These are phyloP conservation scores for Boletellus sp. DNA, from an alignment of 1,284 basidiomycete genomes.

Conservation along the genomic window DNA sequence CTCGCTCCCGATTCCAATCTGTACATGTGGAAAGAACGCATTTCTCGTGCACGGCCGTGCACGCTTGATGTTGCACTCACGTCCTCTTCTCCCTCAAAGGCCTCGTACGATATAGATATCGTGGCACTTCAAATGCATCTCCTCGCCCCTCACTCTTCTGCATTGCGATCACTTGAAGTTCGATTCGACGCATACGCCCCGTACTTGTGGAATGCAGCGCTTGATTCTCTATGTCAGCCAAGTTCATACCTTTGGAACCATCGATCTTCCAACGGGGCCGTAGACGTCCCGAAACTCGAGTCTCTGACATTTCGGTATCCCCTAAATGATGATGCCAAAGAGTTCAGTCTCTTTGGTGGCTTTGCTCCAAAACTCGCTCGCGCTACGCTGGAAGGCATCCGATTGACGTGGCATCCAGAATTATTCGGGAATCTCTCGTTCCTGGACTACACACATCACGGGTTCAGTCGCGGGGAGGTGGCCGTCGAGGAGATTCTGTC, in stretches of 20 bases:
- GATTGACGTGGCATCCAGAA: conserved; percentile 56
- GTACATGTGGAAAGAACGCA: conserved; percentile 57
- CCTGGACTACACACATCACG: conserved; percentile 62
- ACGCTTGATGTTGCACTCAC: conserved; percentile 54
- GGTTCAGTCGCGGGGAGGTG: conserved; percentile 45
- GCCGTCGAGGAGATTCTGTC: conserved; percentile 47
- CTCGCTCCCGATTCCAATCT: conserved; percentile 40
- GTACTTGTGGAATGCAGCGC: conserved; percentile 60
- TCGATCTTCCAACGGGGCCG: conserved; percentile 12
- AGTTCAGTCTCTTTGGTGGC: conserved; percentile 63
- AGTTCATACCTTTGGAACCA: conserved; percentile 25
- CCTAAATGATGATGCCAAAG: conserved; percentile 62
- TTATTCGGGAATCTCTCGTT: conserved; percentile 57
- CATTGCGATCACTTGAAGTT: conserved; percentile 60
- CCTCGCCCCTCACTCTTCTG: conserved; percentile 45
- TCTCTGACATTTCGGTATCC: conserved; percentile 58
- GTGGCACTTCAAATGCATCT: conserved; percentile 61
- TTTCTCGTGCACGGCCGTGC: conserved; percentile 54
- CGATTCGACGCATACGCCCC: conserved; percentile 53
- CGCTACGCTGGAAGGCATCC: conserved; percentile 58
- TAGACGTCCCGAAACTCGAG: conserved; percentile 43
- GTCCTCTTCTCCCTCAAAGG: conserved; percentile 26
- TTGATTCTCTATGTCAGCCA: conserved; percentile 45
- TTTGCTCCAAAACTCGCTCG: conserved; percentile 52
- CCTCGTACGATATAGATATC: conserved; percentile 40